Base-by-base conservation (phyloP, 2,329 filamentous ascomycete species). In the Scolecobasidium constrictum region DNA sequence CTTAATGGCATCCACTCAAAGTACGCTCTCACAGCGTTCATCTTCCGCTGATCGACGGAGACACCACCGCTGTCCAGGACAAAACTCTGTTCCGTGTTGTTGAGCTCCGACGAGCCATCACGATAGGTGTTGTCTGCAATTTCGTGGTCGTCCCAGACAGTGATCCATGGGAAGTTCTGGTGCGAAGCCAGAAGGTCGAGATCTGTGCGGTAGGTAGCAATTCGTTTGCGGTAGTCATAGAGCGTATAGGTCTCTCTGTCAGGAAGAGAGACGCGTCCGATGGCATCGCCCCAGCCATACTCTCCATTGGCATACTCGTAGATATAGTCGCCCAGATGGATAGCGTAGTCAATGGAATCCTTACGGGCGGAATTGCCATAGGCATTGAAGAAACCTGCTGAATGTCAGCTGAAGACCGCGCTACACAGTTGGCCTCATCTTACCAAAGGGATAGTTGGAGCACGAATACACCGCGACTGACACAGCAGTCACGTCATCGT, bases 11-110 rank as follows among this genome's bases (percentile, higher is more conserved):
- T 49, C 50, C 52, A 54, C 46, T 81, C 77, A 47, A 80, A 81
- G 50, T 80, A 80, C 1, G 80, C 78, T 28, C 81, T 68, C 2
- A 85, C 79, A 2, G 79, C 81, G 42, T 84, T 82, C 67, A 82
- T 77, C 64, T 84, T 85, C 48, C 80, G 71, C 55, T 81, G 75
- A 49, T 84, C 80, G n/a, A 83, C 75, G 22, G 70, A 75, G n/a
- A 84, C 68, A 42, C 63, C 62, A 11, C 63, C 63, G 35, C 23
- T 21, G 16, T 75, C 69, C 38, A 70, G 64, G 20, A 75, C 54
- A 59, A 83, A 85, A 0, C 75, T 80, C 5, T 73, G 69, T 52
- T 82, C 78, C 7, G 75, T 81, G 56, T 84, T 84, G 56, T 78
- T 79, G 18, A 81, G 60, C 3, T 67, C 64, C 2, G 71, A 68